These are phyloP conservation scores for Graphilbum ipis-grandicollis DNA, from an alignment of 2,329 filamentous ascomycete genomes.

Conservation along the genomic window DNA sequence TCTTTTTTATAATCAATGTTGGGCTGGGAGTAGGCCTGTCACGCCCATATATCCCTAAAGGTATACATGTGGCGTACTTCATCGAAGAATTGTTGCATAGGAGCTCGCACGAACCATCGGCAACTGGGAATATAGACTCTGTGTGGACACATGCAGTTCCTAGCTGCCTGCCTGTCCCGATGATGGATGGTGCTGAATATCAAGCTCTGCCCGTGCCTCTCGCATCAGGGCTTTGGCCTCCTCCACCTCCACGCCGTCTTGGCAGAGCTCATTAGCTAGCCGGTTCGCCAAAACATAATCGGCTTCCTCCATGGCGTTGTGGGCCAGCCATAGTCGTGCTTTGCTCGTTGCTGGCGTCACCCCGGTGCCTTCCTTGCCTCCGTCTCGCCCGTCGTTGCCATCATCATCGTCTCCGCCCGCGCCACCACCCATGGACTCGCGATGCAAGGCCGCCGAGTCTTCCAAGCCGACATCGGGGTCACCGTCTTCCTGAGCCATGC, in stretches of 20 bases:
- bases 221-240: slow-evolving; percentile 87
- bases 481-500: slow-evolving; percentile 80
- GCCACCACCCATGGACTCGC: slow-evolving; percentile 22
- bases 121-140: neutral
- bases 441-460: slow-evolving; percentile 36
- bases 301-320: slow-evolving; percentile 56
- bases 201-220: slow-evolving; percentile 65
- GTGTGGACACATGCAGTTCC: neutral
- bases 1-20: too few relatives aligned
- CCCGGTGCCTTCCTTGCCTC: slow-evolving; percentile 44
- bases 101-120: neutral
- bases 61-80: too few relatives aligned
- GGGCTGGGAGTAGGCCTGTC: too few relatives aligned
- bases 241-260: slow-evolving; percentile 91
- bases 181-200: slow-evolving; percentile 14
- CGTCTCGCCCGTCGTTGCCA: slow-evolving; percentile 11
- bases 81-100: too few relatives aligned
- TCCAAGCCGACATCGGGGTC: slow-evolving; percentile 20
- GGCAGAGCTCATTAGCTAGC: slow-evolving; percentile 77
- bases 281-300: slow-evolving; percentile 65
- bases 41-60: too few relatives aligned
- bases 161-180: neutral
- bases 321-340: slow-evolving; percentile 84
- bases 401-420: slow-evolving; percentile 15
- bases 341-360: slow-evolving; percentile 86